A percentile compares a stretch with the other conserved stretches of the same genome.
phyloP scores from a whole-genome alignment of 1,284 basidiomycete genomes.

The Xerocomus amazonicus region DNA sequence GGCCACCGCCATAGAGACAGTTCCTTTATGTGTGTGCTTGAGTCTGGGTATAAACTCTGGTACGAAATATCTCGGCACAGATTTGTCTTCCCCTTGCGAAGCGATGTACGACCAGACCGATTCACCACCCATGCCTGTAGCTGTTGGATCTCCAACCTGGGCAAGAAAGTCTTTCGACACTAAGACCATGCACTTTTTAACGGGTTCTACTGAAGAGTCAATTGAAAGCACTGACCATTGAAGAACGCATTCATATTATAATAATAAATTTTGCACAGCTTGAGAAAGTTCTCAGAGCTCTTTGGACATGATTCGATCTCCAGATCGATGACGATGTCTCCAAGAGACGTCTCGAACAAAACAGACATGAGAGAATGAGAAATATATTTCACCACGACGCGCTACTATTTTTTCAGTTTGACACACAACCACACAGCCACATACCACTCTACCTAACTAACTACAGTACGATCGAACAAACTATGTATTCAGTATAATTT shows the following conservation, averaged over 20 bases:
- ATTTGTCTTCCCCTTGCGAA: conserved; percentile 40
- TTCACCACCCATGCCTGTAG: conserved; percentile 90
- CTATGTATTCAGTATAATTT: not conserved
- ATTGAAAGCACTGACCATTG: conserved; percentile 64
- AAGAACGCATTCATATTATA: conserved; percentile 97
- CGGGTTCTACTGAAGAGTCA: conserved; percentile 6
- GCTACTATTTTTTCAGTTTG: too few relatives aligned
- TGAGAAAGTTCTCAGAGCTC: conserved; percentile 93
- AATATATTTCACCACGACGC: too few relatives aligned
- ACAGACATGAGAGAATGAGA: conserved; percentile 73
- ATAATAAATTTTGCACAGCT: conserved; percentile 95
- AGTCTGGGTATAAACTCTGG: conserved; percentile 78
- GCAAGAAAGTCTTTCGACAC: conserved; percentile 97
- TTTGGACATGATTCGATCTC: conserved; percentile 89
- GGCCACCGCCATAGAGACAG: conserved; percentile 94
- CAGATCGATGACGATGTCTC: conserved; percentile 94
- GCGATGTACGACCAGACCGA: conserved; percentile 76
- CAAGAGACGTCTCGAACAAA: conserved; percentile 92
- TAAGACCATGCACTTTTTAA: conserved; percentile 10
- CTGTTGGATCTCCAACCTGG: conserved; percentile 93
- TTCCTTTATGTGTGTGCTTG: conserved; percentile 86
- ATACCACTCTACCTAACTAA: not conserved
- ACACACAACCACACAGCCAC: too few relatives aligned
- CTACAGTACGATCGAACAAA: too few relatives aligned
- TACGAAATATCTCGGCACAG: conserved; percentile 71